These are phyloP conservation scores for Solanum tacnaense DNA, from an alignment of 257 asterid genomes.

Conservation along the genomic window DNA sequence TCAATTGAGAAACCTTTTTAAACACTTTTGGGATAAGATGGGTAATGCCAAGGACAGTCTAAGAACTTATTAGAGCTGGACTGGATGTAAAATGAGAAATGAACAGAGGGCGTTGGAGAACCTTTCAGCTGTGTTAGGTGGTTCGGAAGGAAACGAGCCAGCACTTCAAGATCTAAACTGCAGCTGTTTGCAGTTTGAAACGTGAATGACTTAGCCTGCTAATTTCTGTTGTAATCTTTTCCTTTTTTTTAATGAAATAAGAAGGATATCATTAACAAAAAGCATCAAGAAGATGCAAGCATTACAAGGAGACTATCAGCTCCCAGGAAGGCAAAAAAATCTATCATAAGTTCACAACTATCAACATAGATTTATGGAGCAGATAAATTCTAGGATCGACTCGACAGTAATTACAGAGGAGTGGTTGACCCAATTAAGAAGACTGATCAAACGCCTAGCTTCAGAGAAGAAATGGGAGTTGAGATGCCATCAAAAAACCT, in stretches of 20 bases:
- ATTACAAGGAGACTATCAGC: neutral
- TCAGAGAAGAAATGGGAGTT: neutral
- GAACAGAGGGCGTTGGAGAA: neutral
- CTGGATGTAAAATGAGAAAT: neutral
- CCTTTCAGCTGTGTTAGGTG: neutral
- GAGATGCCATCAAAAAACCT: neutral
- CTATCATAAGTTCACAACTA: neutral
- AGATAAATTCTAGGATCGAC: neutral
- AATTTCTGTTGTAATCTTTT: neutral
- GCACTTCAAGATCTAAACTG: neutral
- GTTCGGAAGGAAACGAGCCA: neutral
- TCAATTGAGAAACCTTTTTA: neutral
- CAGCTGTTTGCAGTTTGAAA: neutral
- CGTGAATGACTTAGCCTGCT: neutral
- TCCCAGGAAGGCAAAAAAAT: neutral
- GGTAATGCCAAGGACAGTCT: neutral
- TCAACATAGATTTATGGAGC: neutral
- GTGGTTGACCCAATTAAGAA: neutral
- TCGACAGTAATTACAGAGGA: neutral
- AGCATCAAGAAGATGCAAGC: neutral
- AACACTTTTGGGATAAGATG: neutral
- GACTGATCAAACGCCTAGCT: neutral
- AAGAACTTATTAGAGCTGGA: neutral
- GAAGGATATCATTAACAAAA: neutral
- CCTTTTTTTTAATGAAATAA: neutral